Evolutionary conservation across 495 filamentous ascomycete species (phyloP).

Genomic region (Trichoderma gamsii): DNA sequence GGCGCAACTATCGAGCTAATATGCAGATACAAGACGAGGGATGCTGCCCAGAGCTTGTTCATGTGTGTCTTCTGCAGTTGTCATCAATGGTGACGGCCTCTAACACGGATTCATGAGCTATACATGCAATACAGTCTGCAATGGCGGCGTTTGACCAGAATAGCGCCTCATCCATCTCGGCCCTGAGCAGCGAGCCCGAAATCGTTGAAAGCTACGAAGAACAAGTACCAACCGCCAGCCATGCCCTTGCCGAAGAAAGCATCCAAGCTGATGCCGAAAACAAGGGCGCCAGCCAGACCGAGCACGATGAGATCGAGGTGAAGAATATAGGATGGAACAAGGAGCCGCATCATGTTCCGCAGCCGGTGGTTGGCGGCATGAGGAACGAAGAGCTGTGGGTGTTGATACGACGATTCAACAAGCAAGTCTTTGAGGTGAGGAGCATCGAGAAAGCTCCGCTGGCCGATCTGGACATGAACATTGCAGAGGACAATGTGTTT

Average conservation of each 20-base stretch:
- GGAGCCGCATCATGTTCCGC: slow-evolving; percentile 48
- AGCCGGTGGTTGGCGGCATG: slow-evolving; percentile 63
- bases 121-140: not conserved
- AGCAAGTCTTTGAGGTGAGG: slow-evolving; percentile 31
- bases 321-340: slow-evolving; percentile 72
- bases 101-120: not conserved
- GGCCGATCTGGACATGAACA: slow-evolving; percentile 70
- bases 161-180: not conserved
- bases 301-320: slow-evolving; percentile 34
- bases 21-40: not conserved
- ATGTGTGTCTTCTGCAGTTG: not conserved
- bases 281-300: slow-evolving; percentile 31
- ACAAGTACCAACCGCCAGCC: slow-evolving; percentile 20
- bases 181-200: slow-evolving; percentile 19
- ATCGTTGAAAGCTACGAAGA: slow-evolving; percentile 22
- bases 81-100: not conserved
- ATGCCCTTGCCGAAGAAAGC: slow-evolving; percentile 27
- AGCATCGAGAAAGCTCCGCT: slow-evolving; percentile 19
- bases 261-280: slow-evolving; percentile 34
- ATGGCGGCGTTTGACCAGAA: not conserved
- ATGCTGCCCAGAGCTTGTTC: not conserved
- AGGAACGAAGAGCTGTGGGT: slow-evolving; percentile 83
- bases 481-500: slow-evolving; percentile 76
- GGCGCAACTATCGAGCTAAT: not conserved
- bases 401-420: slow-evolving; percentile 75